Conservation (phyloP, 805 yeast genomes). For the Yamadazyma endophytica region DNA sequence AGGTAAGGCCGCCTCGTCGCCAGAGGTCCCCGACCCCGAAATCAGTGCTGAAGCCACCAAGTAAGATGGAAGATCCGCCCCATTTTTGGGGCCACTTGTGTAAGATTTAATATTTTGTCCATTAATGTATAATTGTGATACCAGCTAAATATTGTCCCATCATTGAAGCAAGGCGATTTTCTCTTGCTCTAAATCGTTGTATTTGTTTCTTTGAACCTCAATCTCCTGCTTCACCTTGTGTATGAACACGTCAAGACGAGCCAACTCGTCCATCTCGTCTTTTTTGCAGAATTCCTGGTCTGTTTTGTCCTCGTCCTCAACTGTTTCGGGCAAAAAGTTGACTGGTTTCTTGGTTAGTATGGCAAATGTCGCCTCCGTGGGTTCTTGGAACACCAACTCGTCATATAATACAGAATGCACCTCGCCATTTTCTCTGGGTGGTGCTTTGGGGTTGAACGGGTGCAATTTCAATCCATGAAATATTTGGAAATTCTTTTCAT, state of each 20-base stretch:
- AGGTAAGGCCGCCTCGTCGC: no score
- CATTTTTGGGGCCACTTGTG: no score
- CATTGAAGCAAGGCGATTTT: slow-evolving; percentile 35
- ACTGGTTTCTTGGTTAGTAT: slow-evolving; percentile 66
- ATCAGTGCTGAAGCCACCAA: no score
- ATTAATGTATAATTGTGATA: not conserved
- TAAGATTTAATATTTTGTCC: no score
- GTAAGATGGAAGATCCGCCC: no score
- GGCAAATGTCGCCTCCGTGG: slow-evolving; percentile 85
- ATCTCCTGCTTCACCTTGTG: slow-evolving; percentile 36
- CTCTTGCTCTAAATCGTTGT: slow-evolving; percentile 38
- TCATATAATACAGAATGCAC: slow-evolving; percentile 59
- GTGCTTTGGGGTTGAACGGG: slow-evolving; percentile 60
- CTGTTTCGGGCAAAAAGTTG: slow-evolving; percentile 44
- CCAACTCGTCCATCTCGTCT: slow-evolving; percentile 39
- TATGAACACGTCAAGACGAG: slow-evolving; percentile 36
- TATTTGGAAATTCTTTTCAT: slow-evolving; percentile 79
- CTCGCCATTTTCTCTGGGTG: slow-evolving; percentile 38
- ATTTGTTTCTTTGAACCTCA: slow-evolving; percentile 36
- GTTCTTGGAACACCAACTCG: slow-evolving; percentile 92
- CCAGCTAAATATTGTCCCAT: no score
- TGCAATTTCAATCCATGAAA: slow-evolving; percentile 90
- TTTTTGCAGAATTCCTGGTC: slow-evolving; percentile 39
- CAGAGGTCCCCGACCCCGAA: no score
- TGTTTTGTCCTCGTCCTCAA: slow-evolving; percentile 28